Conservation (phyloP, 1,284 basidiomycete species). For the Farysia itapuensis region DNA sequence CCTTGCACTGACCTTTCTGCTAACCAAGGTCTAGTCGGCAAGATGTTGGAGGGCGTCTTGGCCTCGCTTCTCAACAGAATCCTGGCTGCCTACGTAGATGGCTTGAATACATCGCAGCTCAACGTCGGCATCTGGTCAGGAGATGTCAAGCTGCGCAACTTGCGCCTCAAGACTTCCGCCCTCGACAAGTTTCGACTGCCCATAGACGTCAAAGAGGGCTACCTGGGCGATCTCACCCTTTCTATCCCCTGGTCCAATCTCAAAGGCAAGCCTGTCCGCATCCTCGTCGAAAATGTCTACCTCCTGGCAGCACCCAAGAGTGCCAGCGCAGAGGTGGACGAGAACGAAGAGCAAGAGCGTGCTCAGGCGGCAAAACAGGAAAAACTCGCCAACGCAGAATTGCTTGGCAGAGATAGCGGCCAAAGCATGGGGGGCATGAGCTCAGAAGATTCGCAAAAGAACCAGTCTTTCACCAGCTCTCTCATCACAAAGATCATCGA, state of each 20-base stretch:
- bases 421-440: constrained; percentile 33
- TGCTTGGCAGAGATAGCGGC: constrained; percentile 63
- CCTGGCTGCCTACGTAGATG: constrained; percentile 93
- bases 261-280: constrained; percentile 87
- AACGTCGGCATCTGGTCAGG: constrained; percentile 94
- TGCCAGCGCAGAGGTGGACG: constrained; percentile 70
- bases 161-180: constrained; percentile 88
- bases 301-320: constrained; percentile 85
- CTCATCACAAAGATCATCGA: constrained; percentile 90
- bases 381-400: constrained; percentile 82
- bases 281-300: constrained; percentile 91
- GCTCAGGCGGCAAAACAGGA: constrained; percentile 85
- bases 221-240: constrained; percentile 87
- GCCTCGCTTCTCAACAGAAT: constrained; percentile 70
- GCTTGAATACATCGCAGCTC: constrained; percentile 90
- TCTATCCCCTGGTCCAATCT: constrained; percentile 95
- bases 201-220: constrained; percentile 89
- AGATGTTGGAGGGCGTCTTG: constrained; percentile 58
- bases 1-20: too few species aligned
- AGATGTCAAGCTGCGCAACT: constrained; percentile 74
- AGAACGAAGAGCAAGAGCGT: constrained; percentile 80
- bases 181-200: constrained; percentile 95
- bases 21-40: not conserved
- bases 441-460: constrained; percentile 71
- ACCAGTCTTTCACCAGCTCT: constrained; percentile 79